Conservation (phyloP, 176 grass and related monocot genomes). For the Guadua angustifolia region DNA sequence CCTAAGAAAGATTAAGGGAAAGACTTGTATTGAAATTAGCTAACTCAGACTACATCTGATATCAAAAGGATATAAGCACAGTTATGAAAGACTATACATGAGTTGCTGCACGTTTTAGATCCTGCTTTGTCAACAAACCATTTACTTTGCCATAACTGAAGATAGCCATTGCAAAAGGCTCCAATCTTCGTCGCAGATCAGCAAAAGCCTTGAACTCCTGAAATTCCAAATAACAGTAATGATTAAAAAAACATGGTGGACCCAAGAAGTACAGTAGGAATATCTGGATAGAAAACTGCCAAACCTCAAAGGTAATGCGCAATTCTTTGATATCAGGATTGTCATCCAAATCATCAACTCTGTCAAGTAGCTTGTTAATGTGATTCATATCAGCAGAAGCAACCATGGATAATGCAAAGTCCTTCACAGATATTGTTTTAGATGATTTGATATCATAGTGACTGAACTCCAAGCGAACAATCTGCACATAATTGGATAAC, state of each 20-base stretch:
- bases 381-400: conserved; percentile 91
- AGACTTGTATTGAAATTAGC: background rate
- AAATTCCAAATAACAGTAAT: conserved; percentile 23
- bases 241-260: conserved; percentile 18
- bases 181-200: conserved; percentile 75
- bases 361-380: conserved; percentile 83
- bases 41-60: background rate
- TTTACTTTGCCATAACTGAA: conserved; percentile 93
- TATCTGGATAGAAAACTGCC: conserved; percentile 27
- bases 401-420: conserved; percentile 97
- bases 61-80: background rate
- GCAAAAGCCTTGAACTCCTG: conserved; percentile 96
- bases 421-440: conserved; percentile 81
- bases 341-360: conserved; percentile 74
- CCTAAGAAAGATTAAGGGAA: background rate
- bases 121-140: conserved; percentile 88
- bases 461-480: conserved; percentile 83
- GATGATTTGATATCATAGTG: conserved; percentile 91
- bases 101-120: conserved; percentile 80
- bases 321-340: conserved; percentile 66
- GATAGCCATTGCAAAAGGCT: conserved; percentile 81
- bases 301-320: conserved; percentile 82
- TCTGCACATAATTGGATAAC: conserved; percentile 51
- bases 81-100: conserved; percentile 60
- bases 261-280: background rate